Conservation (phyloP, 75 land plant species). For the Adiantum capillusveneris region DNA sequence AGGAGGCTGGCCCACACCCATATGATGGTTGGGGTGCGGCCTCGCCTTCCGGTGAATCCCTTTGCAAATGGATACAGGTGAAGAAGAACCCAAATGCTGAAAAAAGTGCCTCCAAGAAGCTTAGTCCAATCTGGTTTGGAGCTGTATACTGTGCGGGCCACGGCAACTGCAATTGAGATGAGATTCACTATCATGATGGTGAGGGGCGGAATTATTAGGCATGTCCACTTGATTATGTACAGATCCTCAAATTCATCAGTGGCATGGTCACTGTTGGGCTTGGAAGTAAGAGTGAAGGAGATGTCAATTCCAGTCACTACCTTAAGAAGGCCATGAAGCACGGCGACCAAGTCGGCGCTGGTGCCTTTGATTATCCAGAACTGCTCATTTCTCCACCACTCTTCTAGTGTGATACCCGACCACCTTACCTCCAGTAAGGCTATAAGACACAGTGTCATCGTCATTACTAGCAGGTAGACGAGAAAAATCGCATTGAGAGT, state of each 20-base stretch:
- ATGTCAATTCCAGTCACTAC: constrained; percentile 64
- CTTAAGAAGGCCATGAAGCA: constrained; percentile 55
- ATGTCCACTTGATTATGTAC: constrained; percentile 51
- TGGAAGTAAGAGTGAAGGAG: constrained; percentile 65
- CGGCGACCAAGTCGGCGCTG: constrained; percentile 56
- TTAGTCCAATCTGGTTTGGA: constrained; percentile 53
- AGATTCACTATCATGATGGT: constrained; percentile 47
- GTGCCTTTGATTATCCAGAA: too few species aligned
- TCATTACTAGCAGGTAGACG: too few species aligned
- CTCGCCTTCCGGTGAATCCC: constrained; percentile 56
- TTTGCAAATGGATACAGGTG: constrained; percentile 77
- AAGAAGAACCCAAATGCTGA: constrained; percentile 67
- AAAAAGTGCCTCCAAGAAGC: constrained; percentile 63
- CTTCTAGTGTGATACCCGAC: constrained; percentile 50
- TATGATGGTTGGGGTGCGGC: constrained; percentile 54
- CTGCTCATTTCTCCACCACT: constrained; percentile 79
- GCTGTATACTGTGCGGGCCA: constrained; percentile 49
- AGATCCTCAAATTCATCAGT: constrained; percentile 56
- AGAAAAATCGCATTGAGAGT: too few species aligned
- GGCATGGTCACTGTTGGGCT: constrained; percentile 41
- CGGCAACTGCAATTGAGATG: constrained; percentile 46
- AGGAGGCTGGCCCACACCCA: constrained; percentile 55
- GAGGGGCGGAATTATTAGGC: constrained; percentile 57
- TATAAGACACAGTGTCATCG: constrained; percentile 28
- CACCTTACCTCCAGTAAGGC: constrained; percentile 57